Evolutionary conservation across 306 rosid species (phyloP).

Genomic region (Luffa aegyptiaca): DNA sequence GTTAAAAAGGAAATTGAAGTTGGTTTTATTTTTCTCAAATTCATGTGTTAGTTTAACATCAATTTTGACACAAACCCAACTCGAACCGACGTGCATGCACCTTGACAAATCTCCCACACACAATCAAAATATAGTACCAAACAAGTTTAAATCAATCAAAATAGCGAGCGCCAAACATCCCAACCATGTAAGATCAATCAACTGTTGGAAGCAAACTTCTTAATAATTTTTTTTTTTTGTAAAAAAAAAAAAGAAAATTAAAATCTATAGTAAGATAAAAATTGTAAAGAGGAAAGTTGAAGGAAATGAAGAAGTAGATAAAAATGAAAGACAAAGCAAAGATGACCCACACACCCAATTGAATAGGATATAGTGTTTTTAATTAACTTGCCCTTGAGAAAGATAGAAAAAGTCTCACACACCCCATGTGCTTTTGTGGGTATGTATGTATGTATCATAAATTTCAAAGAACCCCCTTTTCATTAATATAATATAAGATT

Average conservation of each 20-base stretch:
- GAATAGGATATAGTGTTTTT: not conserved
- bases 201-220: too few species aligned
- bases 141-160: too few species aligned
- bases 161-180: not conserved
- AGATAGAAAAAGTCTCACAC: not conserved
- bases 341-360: not conserved
- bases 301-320: too few species aligned
- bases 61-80: not conserved
- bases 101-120: not conserved
- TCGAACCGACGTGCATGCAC: not conserved
- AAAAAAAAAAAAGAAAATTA: too few species aligned
- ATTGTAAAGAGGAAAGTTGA: too few species aligned
- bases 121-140: too few species aligned
- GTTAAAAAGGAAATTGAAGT: too few species aligned
- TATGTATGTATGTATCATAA: not conserved
- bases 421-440: not conserved
- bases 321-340: not conserved
- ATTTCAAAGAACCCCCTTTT: not conserved
- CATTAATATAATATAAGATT: not conserved
- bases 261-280: too few species aligned
- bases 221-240: too few species aligned
- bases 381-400: not conserved
- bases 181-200: not conserved
- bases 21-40: not conserved
- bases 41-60: not conserved